Percentiles rank a stretch among this genome's conserved stretches.
Conservation (phyloP, 768 basidiomycete genomes). For the Rhodotorula paludigena region DNA sequence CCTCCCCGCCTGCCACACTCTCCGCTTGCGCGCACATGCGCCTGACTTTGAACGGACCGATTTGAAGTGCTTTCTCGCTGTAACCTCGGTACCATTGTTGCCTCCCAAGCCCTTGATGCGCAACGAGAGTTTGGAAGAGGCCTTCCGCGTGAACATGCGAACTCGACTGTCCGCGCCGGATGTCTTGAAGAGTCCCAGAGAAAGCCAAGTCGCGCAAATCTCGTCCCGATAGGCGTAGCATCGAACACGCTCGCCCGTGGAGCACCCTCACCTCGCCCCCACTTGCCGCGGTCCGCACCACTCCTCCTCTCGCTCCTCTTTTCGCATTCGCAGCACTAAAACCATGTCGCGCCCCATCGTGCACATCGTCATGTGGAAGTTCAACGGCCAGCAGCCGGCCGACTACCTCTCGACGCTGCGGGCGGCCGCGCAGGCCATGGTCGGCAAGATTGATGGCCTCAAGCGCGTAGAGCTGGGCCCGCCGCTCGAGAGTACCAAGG, state of each 20-base stretch:
- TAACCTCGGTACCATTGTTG: too few species aligned
- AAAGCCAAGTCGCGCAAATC: too few species aligned
- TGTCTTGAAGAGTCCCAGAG: too few species aligned
- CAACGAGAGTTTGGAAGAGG: too few species aligned
- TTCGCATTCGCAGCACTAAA: not conserved
- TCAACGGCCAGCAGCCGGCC: constrained; percentile 8
- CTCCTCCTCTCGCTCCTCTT: not conserved
- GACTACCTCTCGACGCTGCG: not conserved
- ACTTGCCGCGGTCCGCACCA: not conserved
- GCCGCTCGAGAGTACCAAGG: constrained; percentile 16
- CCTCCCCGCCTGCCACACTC: not conserved
- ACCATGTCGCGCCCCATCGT: not conserved
- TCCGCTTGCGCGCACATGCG: not conserved
- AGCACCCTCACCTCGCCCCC: too few species aligned
- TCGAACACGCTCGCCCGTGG: too few species aligned
- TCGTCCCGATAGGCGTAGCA: too few species aligned
- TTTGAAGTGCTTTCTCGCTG: too few species aligned
- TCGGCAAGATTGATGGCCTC: constrained; percentile 21
- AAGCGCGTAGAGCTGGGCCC: constrained; percentile 10
- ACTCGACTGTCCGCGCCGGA: too few species aligned
- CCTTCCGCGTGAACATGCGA: too few species aligned
- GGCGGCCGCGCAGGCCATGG: constrained; percentile 8
- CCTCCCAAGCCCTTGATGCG: too few species aligned
- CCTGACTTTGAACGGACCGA: too few species aligned
- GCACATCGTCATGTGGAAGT: constrained; percentile 23